phyloP scores from a whole-genome alignment of 2,329 filamentous ascomycete species.

The Ophiostoma triangulosporum region DNA sequence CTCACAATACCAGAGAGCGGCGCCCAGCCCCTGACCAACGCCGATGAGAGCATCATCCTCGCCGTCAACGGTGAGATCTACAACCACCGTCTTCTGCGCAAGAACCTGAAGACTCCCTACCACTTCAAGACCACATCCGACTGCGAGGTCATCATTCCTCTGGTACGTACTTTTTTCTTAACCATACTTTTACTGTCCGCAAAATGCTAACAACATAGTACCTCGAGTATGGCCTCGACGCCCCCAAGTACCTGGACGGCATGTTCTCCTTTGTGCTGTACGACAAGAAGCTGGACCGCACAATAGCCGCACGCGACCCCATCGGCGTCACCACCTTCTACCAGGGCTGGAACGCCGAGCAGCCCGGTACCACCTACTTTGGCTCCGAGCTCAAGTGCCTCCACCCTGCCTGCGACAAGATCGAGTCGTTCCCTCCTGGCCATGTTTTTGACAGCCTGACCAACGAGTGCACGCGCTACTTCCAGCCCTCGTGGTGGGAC shows the following conservation, averaged over 20 bases:
- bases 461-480: slow-evolving; percentile 74
- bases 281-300: slow-evolving; percentile 86
- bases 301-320: slow-evolving; percentile 86
- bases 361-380: slow-evolving; percentile 81
- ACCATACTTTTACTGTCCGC: background rate
- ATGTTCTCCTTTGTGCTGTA: slow-evolving; percentile 99
- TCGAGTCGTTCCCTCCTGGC: slow-evolving; percentile 85
- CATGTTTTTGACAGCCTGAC: slow-evolving; percentile 95
- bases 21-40: slow-evolving; percentile 87
- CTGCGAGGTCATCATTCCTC: slow-evolving; percentile 95
- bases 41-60: slow-evolving; percentile 74
- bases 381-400: slow-evolving; percentile 94
- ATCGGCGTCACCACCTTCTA: slow-evolving; percentile 97
- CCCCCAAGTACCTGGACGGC: slow-evolving; percentile 86
- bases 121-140: slow-evolving; percentile 98
- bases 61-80: slow-evolving; percentile 99
- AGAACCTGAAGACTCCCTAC: slow-evolving; percentile 69
- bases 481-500: slow-evolving; percentile 86
- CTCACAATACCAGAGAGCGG: slow-evolving; percentile 57
- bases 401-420: slow-evolving; percentile 86
- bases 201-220: slow-evolving; percentile 42
- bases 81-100: slow-evolving; percentile 93
- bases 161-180: slow-evolving; percentile 44
- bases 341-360: slow-evolving; percentile 76
- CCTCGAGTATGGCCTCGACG: slow-evolving; percentile 79